Conservation (phyloP, 202 grass and related monocot genomes). For the Brachypodium distachyon region DNA sequence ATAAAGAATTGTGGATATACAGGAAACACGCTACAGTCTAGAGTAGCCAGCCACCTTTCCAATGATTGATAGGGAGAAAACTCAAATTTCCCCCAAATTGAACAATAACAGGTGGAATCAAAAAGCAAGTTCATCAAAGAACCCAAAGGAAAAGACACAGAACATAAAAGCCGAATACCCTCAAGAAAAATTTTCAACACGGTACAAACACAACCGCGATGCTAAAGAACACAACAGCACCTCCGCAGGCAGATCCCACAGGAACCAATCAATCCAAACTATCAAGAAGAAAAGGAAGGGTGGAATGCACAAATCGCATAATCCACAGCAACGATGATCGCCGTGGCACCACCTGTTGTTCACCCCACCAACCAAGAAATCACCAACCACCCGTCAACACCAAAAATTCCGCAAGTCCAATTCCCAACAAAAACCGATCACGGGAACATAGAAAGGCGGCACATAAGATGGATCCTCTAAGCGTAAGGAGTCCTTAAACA, state of each 20-base stretch:
- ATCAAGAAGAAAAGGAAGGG: neutral
- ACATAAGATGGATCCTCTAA: conserved; percentile 17
- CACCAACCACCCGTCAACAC: conserved; percentile 22
- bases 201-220: neutral
- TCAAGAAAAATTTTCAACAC: neutral
- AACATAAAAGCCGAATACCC: neutral
- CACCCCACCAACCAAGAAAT: conserved; percentile 22
- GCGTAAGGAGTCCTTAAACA: neutral
- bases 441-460: neutral
- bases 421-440: neutral
- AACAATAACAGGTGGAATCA: neutral
- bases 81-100: neutral
- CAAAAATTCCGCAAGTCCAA: conserved; percentile 20
- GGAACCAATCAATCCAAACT: neutral
- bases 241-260: conserved; percentile 3
- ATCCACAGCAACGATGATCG: conserved; percentile 9
- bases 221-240: neutral
- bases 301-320: neutral
- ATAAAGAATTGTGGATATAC: neutral
- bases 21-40: neutral
- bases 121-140: neutral
- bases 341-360: conserved; percentile 2
- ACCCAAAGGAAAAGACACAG: neutral
- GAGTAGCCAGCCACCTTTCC: neutral
- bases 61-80: neutral